Conservation (phyloP, 768 basidiomycete species). For the Phylloporus scabripes region DNA sequence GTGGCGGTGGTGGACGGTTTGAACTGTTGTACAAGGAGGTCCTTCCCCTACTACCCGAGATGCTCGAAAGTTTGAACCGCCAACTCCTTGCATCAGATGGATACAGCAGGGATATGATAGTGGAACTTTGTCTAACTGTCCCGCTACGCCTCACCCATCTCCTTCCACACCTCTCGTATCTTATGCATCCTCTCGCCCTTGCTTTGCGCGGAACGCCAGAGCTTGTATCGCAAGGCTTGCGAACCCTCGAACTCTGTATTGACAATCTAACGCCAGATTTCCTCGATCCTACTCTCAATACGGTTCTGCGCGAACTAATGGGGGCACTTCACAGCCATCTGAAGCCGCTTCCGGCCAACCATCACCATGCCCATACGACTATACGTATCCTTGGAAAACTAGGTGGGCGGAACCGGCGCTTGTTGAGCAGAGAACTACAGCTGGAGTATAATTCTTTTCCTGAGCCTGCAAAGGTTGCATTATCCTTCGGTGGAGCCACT, state of each 20-base stretch:
- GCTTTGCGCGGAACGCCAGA: conserved; percentile 85
- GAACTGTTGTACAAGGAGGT: conserved; percentile 96
- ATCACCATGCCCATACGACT: conserved; percentile 88
- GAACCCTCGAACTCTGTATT: conserved; percentile 97
- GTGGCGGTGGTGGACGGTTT: conserved; percentile 87
- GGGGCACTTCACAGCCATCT: conserved; percentile 88
- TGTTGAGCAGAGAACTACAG: conserved; percentile 74
- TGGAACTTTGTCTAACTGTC: conserved; percentile 95
- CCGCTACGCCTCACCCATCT: conserved; percentile 93
- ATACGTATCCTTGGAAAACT: conserved; percentile 95
- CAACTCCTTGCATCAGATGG: conserved; percentile 84
- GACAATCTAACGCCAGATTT: conserved; percentile 98
- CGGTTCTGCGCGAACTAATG: conserved; percentile 91
- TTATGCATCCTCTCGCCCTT: conserved; percentile 94
- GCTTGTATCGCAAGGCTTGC: conserved; percentile 88
- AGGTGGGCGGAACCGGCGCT: conserved; percentile 86
- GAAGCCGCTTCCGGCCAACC: conserved; percentile 83
- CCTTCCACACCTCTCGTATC: conserved; percentile 87
- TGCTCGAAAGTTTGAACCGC: conserved; percentile 91
- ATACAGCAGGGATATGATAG: conserved; percentile 84
- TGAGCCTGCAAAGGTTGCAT: conserved; percentile 59
- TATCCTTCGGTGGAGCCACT: conserved; percentile 68
- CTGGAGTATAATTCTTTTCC: conserved; percentile 68
- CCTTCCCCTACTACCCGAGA: conserved; percentile 90
- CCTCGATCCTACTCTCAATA: conserved; percentile 90